Percentiles rank a stretch among this genome's conserved stretches.
phyloP scores from a whole-genome alignment of 768 basidiomycete genomes.

The Podaxis pistillaris region DNA sequence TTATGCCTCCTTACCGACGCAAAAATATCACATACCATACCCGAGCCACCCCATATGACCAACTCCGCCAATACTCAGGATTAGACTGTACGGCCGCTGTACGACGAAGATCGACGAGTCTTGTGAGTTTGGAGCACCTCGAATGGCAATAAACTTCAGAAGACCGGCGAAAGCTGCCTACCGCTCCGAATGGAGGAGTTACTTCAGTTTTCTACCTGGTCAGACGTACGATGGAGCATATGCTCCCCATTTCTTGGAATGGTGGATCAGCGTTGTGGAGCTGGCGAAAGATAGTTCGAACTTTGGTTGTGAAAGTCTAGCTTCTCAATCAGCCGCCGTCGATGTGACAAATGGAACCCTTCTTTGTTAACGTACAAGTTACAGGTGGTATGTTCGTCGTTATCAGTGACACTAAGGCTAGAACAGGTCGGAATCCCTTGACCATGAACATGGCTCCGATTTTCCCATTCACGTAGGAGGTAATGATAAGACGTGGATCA shows the following conservation, averaged over 20 bases:
- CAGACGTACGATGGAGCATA: neutral
- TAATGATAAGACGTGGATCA: too few species aligned
- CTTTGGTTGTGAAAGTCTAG: neutral
- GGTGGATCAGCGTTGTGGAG: slow-evolving; percentile 2
- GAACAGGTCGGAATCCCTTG: neutral
- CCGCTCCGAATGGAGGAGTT: neutral
- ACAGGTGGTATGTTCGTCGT: neutral
- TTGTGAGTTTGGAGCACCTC: neutral
- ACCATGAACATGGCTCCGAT: neutral
- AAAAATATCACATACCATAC: neutral
- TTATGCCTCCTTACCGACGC: neutral
- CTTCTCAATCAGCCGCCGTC: neutral
- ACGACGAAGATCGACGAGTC: neutral
- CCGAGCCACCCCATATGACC: neutral
- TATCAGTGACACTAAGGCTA: neutral
- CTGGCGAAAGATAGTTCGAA: neutral
- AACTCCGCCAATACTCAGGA: neutral
- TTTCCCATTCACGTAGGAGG: neutral
- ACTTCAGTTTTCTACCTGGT: neutral
- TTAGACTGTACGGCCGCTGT: neutral
- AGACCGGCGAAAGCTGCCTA: neutral
- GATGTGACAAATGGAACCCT: neutral
- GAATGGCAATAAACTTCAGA: neutral
- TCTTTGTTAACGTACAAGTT: neutral
- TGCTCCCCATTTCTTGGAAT: neutral